Evolutionary conservation across 2,329 filamentous ascomycete genomes (phyloP), one percentile per base, ranked within the genome.

Genomic region (Fusarium sterilihyphosum): DNA sequence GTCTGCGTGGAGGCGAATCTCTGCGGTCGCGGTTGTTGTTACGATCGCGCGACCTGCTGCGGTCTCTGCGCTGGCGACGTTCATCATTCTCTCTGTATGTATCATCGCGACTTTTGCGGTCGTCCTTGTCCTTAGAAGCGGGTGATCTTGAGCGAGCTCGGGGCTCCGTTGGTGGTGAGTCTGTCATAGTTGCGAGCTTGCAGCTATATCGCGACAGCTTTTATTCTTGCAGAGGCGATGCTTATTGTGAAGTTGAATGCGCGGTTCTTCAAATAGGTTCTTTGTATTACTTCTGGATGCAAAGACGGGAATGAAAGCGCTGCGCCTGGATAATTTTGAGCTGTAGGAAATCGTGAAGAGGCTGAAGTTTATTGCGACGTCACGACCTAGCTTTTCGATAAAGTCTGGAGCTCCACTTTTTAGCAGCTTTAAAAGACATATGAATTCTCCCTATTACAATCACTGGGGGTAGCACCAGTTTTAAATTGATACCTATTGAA

Each of bases 111-210:
- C 53, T 53, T 38, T 49, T 66, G 11, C 69, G 61, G 8, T 67
- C 65, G 18, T 63, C 61, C 56, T 33, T 70, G 13, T 66, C 68
- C 31, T 66, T 57, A 9, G 61, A 49, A 14, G 69, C 65, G 11
- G 73, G 73, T 22, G 73, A 75, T 44, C 59, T 70, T 58, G 69
- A 75, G n/a, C 65, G 72, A 73, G 61, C 58, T 52, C 59, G 58
- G 44, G 73, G 54, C 61, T 73, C 69, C 29, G 61, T 49, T 37
- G 61, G 65, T 60, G 73, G 65, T 73, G 73, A 73, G 46, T 73
- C 61, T 54, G 73, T 60, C 73, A 75, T 75, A 24, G 61, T 37
- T 59, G 50, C 24, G 24, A 37, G 35, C 33, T 63, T 35, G 44
- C 18, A n/a, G 43, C 24, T 26, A 20, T 29, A 24, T 61, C 46